Base-by-base conservation (phyloP, 225 moss, liverwort and hornwort genomes). In the Lunularia cruciata region DNA sequence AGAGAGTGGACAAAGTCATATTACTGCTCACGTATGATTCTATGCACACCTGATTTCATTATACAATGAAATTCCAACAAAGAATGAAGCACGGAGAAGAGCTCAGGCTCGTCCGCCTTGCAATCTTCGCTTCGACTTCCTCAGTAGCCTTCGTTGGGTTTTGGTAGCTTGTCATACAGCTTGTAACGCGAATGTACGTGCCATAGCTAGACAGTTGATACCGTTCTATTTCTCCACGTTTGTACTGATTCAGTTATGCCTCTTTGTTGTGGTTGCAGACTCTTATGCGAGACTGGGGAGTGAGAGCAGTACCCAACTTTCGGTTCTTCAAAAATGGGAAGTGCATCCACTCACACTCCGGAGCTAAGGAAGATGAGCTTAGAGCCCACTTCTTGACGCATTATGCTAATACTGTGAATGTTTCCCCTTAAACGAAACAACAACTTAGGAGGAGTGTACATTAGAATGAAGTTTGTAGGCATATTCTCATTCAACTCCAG, bases 251-350 rank as follows among this genome's bases (percentile, higher is more conserved):
- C 14, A 33, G 23, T 14, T 11, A 11, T 22, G 22, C 19, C 28
- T 15, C 28, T 15, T 61, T 22, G 11, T 61, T 8, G 15, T 37
- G 32, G 10, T 45, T 31, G 63, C 89, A 95, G 92, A 35, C 68
- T 43, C 76, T 96, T 74, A 98, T 93, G 98, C 75, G 81, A 36
- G 83, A 88, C 71, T 96, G 95, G 95, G 80, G 77, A 66, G 92
- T 96, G 57, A 79, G 73, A 68, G 90, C 93, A 37, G 98, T 98
- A 13, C 98, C 98, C 9, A 92, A 70, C 69, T 98, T 98, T 59
- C 76, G 84, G 70, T 90, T 93, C 45, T 98, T 81, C 77, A 74
- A 32, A 36, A 85, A 89, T 20, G 87, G 87, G n/a, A 56, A 83
- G 76, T 69, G 77, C 63, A 75, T 89, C 33, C 89, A 89, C 63